These are phyloP conservation scores for Apophysomyces variabilis DNA, from an alignment of 371 early-diverging fungal species.

Conservation along the genomic window DNA sequence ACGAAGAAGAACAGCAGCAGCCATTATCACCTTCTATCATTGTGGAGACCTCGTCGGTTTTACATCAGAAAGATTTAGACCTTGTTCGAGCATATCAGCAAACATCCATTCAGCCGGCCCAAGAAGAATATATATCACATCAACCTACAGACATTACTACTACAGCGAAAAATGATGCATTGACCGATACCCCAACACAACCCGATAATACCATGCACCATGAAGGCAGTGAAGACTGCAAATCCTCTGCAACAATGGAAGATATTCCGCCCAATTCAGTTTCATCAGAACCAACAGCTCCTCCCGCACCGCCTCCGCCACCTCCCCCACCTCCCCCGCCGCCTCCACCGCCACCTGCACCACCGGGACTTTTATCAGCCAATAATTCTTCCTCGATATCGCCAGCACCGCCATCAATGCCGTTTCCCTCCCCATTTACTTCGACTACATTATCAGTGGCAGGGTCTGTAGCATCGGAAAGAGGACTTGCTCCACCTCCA, in stretches of 20 bases:
- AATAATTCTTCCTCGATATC: slow-evolving; percentile 8
- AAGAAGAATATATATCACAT: background rate
- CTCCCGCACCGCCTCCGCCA: slow-evolving; percentile 17
- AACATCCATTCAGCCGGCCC: background rate
- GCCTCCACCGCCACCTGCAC: slow-evolving; percentile 34
- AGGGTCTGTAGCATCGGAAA: background rate
- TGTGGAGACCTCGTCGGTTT: background rate
- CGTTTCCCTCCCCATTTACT: slow-evolving; percentile 8
- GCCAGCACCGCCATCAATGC: slow-evolving; percentile 24
- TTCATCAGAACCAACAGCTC: background rate
- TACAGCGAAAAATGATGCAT: background rate
- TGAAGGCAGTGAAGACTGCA: no score
- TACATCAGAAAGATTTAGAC: background rate
- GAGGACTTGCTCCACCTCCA: slow-evolving; percentile 25
- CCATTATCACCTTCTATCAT: background rate
- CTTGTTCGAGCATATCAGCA: background rate
- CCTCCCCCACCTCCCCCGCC: slow-evolving; percentile 26
- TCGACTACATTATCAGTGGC: background rate
- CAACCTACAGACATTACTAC: background rate
- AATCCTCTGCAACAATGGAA: no score
- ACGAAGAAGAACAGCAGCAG: slow-evolving; percentile 10
- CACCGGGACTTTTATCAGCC: slow-evolving; percentile 21
- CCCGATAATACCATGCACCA: no score
- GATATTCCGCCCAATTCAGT: no score
- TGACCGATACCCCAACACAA: background rate